Evolutionary conservation across 2,329 filamentous ascomycete genomes (phyloP), one percentile per base, ranked within the genome.

Genomic region (Fusarium heterosporum): DNA sequence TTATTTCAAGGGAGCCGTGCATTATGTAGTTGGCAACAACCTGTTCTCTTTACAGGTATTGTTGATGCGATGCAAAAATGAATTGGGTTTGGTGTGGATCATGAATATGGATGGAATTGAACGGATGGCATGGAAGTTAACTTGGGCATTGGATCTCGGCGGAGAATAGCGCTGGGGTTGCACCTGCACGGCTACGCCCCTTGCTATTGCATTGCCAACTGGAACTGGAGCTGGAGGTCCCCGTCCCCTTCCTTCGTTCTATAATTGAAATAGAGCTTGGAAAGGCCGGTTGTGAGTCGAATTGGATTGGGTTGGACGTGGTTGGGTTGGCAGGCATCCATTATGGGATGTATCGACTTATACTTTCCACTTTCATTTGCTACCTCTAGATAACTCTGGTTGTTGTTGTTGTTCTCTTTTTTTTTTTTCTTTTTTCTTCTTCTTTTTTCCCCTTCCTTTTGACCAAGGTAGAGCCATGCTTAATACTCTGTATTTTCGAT

Each of bases 121-220:
- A 25, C 26, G 25, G 22, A 14, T 46, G 26, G 28, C 14, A 46
- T 46, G 22, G 12, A 47, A 47, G 13, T 32, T 17, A 45, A 45
- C 25, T 53, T 30, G 19, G 32, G 34, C n/a, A n/a, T 50, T 62
- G 29, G 9, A 26, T 58, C 53, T 48, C 48, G 59, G 64, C 64
- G 64, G 48, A 54, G 49, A 54, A 50, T 49, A 48, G 52, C 64
- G 64, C 55, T 67, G 49, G 51, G 46, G 38, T 4, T 47, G 45
- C 22, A 41, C 34, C 34, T 36, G 34, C 34, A 36, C 34, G 34
- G 16, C 34, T n/a, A n/a, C 16, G 53, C 53, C 64, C 64, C 60
- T 68, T 60, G 47, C 40, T 16, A 14, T 41, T 50, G 30, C 30
- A 36, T 36, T 46, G 26, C 34, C 29, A 45, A 32, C 39, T 49